Conservation (phyloP, 805 yeast genomes). For the Spathaspora girioi region DNA sequence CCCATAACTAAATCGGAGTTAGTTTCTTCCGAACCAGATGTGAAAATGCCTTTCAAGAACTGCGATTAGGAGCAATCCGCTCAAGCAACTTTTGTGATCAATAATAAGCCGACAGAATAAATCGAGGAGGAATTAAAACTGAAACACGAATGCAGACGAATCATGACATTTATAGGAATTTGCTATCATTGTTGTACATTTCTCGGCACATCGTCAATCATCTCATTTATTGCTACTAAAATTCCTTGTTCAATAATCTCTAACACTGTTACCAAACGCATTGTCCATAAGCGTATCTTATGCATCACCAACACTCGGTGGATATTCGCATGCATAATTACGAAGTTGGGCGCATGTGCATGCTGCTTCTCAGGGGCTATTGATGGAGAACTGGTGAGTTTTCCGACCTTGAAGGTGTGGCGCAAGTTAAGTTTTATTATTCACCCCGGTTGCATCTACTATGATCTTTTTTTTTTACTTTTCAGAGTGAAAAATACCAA, state of each 20-base stretch:
- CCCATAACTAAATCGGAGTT: background rate
- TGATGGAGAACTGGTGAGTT: background rate
- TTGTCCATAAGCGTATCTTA: background rate
- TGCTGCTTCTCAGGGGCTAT: background rate
- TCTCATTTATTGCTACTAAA: too few species aligned
- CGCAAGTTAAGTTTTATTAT: background rate
- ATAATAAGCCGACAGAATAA: background rate
- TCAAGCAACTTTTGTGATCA: background rate
- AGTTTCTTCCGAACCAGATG: background rate
- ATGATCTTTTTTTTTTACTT: background rate
- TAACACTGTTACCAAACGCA: background rate
- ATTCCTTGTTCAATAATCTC: background rate
- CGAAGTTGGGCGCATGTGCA: background rate
- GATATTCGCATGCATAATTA: background rate
- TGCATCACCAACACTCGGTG: background rate
- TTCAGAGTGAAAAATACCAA: background rate
- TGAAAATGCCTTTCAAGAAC: background rate
- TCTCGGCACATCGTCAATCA: background rate
- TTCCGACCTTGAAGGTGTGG: background rate
- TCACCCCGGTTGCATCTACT: background rate
- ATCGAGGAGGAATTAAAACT: background rate
- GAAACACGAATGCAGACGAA: background rate
- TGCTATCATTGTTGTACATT: background rate
- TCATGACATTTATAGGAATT: background rate
- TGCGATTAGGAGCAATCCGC: background rate